Conservation (phyloP, 176 grass and related monocot genomes). For the Cymbopogon citratus region DNA sequence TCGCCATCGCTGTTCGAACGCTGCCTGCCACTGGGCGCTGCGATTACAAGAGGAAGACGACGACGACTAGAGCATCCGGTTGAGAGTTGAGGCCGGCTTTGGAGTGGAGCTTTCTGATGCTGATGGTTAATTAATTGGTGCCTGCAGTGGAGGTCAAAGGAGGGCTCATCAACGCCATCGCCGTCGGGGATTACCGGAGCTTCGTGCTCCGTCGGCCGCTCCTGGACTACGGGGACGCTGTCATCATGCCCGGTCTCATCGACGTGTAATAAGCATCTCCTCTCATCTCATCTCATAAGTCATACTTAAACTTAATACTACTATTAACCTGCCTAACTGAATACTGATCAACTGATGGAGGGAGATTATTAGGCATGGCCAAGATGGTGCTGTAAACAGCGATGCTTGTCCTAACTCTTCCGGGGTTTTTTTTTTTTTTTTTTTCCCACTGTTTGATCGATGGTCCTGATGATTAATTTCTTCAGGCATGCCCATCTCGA, state of each 20-base stretch:
- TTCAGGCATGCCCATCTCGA: constrained; percentile 90
- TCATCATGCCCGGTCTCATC: constrained; percentile 94
- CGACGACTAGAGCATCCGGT: neutral
- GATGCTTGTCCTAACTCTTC: neutral
- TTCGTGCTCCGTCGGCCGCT: constrained; percentile 31
- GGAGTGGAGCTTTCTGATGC: neutral
- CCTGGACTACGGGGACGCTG: constrained; percentile 75
- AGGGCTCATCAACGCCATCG: constrained; percentile 58
- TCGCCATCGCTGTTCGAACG: neutral
- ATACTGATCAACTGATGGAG: neutral
- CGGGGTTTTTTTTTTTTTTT: neutral
- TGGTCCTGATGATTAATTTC: neutral
- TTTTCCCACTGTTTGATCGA: neutral
- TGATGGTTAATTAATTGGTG: neutral
- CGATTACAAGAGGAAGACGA: neutral
- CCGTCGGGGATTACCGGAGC: constrained; percentile 48
- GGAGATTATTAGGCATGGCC: neutral
- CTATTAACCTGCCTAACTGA: neutral
- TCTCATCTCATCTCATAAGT: too few relatives aligned
- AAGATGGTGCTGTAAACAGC: neutral
- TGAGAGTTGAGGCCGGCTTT: neutral
- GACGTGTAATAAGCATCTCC: constrained; percentile 67
- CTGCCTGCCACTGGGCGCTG: neutral
- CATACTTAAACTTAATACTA: neutral
- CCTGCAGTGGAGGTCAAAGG: constrained; percentile 83